These are phyloP conservation scores for Teratosphaeria pseudoeucalypti DNA, from an alignment of 2,329 filamentous ascomycete species.

Conservation along the genomic window DNA sequence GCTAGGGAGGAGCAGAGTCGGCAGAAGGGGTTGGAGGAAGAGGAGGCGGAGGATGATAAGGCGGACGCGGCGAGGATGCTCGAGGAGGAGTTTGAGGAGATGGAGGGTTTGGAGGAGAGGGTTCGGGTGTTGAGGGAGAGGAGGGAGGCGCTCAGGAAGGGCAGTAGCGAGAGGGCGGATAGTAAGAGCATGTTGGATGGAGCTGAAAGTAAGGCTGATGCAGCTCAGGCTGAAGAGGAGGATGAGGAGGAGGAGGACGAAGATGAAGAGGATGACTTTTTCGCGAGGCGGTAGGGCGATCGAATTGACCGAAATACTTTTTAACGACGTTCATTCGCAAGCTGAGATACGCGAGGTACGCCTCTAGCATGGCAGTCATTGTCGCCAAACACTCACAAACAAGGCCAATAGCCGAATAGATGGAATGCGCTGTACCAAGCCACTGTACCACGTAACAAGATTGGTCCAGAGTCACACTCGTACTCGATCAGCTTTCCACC, in stretches of 20 bases:
- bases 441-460: background rate
- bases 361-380: too few relatives aligned
- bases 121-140: constrained; percentile 36
- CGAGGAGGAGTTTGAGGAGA: constrained; percentile 41
- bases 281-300: constrained; percentile 5
- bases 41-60: constrained; percentile 38
- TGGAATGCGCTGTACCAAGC: background rate
- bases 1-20: constrained; percentile 34
- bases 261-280: constrained; percentile 9
- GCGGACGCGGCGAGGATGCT: constrained; percentile 37
- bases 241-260: constrained; percentile 13
- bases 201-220: background rate
- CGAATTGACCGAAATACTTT: background rate
- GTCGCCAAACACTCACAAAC: background rate
- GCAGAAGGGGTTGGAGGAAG: constrained; percentile 32
- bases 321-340: background rate
- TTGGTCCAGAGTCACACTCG: background rate
- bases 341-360: background rate
- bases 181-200: background rate
- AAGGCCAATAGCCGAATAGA: background rate
- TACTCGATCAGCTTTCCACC: background rate
- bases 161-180: background rate
- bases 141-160: constrained; percentile 31
- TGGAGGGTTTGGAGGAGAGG: constrained; percentile 38
- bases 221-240: constrained; percentile 3